Conservation (phyloP, 2,329 filamentous ascomycete genomes). For the Exophiala dermatitidis region DNA sequence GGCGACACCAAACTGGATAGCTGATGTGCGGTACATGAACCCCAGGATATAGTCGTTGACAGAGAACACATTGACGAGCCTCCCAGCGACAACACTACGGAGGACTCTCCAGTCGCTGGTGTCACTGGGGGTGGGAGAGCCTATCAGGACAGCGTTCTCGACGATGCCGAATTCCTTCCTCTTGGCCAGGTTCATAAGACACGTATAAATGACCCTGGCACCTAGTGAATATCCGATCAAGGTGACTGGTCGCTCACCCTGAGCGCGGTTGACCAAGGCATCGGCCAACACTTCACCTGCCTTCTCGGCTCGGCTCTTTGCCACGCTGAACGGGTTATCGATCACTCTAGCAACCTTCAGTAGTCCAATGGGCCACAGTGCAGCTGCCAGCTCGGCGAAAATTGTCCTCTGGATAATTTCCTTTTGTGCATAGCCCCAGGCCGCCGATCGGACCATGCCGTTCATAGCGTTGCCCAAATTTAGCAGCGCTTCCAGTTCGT, state of each 20-base stretch:
- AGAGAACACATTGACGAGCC: constrained; percentile 81
- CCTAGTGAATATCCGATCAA: constrained; percentile 77
- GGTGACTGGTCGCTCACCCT: constrained; percentile 73
- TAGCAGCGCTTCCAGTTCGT: constrained; percentile 69
- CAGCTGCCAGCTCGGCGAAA: constrained; percentile 59
- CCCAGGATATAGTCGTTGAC: constrained; percentile 81
- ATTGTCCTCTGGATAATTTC: constrained; percentile 69
- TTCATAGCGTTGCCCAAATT: constrained; percentile 73
- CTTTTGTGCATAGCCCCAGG: constrained; percentile 69
- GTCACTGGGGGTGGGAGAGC: constrained; percentile 68
- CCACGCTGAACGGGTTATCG: constrained; percentile 76
- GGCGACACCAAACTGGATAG: constrained; percentile 73
- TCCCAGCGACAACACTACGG: constrained; percentile 69
- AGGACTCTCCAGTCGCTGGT: constrained; percentile 67
- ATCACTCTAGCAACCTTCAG: constrained; percentile 60
- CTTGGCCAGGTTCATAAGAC: constrained; percentile 67
- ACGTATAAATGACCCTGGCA: constrained; percentile 74
- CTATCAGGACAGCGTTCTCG: constrained; percentile 76
- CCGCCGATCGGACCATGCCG: constrained; percentile 67
- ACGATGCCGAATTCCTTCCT: constrained; percentile 75
- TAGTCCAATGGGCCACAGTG: constrained; percentile 63
- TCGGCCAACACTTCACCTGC: constrained; percentile 74
- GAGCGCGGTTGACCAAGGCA: constrained; percentile 70
- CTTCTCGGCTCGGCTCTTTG: constrained; percentile 69
- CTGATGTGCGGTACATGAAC: constrained; percentile 79